Conservation (phyloP, 73 alveolate genomes). For the Urostyla sp. region DNA sequence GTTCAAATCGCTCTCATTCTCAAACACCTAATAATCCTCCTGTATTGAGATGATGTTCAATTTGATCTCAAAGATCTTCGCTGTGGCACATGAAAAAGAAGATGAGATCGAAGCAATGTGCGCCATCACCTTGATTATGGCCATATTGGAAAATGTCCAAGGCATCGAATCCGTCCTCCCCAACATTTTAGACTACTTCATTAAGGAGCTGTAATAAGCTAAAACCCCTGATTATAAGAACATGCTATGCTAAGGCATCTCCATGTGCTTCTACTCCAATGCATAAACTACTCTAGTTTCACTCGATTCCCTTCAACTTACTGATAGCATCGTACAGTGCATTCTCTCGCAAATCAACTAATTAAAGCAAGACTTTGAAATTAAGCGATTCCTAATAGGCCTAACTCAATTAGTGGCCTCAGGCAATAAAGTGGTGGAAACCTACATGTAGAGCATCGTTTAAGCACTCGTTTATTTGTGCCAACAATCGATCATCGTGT, state of each 20-base stretch:
- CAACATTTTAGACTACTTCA: constrained; percentile 23
- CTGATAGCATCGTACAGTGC: constrained; percentile 55
- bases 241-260: constrained; percentile 64
- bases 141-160: constrained; percentile 67
- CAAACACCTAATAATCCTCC: not conserved
- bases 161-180: constrained; percentile 54
- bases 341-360: constrained; percentile 45
- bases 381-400: constrained; percentile 69
- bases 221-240: constrained; percentile 62
- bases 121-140: constrained; percentile 64
- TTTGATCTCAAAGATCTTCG: constrained; percentile 24
- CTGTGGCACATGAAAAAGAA: constrained; percentile 8
- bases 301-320: constrained; percentile 50
- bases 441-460: constrained; percentile 30
- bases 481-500: constrained; percentile 24
- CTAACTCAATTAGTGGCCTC: constrained; percentile 43
- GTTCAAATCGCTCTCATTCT: not conserved
- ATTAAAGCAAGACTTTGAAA: constrained; percentile 68
- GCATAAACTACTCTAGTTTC: constrained; percentile 46
- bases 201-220: constrained; percentile 52
- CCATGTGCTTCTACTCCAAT: constrained; percentile 76
- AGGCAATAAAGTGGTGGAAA: constrained; percentile 53
- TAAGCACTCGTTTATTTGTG: constrained; percentile 34
- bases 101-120: constrained; percentile 51
- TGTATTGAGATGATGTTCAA: constrained; percentile 48